phyloP scores from a whole-genome alignment of 78 protist genomes.

The Dictyostelium brefeldianum region DNA sequence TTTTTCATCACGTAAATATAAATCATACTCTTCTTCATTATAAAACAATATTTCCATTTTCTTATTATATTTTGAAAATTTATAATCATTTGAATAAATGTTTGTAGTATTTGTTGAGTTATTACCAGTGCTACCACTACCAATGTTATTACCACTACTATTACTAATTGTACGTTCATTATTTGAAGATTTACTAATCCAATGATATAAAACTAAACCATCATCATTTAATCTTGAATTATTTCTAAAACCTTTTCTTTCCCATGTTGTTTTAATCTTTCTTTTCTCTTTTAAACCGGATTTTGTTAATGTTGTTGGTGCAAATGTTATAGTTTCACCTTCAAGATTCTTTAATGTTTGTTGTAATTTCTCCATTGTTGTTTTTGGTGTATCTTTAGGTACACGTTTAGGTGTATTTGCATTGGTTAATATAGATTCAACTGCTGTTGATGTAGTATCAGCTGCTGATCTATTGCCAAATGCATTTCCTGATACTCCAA shows the following conservation, averaged over 20 bases:
- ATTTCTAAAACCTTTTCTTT: slow-evolving; percentile 43
- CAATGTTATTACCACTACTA: not conserved
- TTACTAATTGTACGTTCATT: not conserved
- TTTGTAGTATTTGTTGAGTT: not conserved
- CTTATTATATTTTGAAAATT: slow-evolving; percentile 45
- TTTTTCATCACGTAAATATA: slow-evolving; percentile 49
- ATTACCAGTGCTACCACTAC: not conserved
- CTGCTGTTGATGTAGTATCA: not conserved
- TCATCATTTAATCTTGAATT: not conserved
- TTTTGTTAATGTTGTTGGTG: slow-evolving; percentile 21
- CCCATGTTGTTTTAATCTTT: slow-evolving; percentile 35
- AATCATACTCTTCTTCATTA: slow-evolving; percentile 73
- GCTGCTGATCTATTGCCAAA: not conserved
- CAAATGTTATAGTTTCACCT: slow-evolving; percentile 64
- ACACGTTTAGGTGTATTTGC: slow-evolving; percentile 14
- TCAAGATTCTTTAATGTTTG: slow-evolving; percentile 38
- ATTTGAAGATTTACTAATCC: slow-evolving; percentile 36
- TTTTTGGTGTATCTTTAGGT: slow-evolving; percentile 41
- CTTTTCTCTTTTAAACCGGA: slow-evolving; percentile 49
- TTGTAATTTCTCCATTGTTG: slow-evolving; percentile 49
- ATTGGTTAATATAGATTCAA: not conserved
- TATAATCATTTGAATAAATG: slow-evolving; percentile 31
- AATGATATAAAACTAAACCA: slow-evolving; percentile 49
- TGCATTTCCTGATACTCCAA: slow-evolving; percentile 16
- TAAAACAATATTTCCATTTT: slow-evolving; percentile 71